Percentiles rank a stretch among this genome's conserved stretches.
Evolutionary conservation across 257 asterid species (phyloP).

Genomic region (Parsonsia alboflavescens): DNA sequence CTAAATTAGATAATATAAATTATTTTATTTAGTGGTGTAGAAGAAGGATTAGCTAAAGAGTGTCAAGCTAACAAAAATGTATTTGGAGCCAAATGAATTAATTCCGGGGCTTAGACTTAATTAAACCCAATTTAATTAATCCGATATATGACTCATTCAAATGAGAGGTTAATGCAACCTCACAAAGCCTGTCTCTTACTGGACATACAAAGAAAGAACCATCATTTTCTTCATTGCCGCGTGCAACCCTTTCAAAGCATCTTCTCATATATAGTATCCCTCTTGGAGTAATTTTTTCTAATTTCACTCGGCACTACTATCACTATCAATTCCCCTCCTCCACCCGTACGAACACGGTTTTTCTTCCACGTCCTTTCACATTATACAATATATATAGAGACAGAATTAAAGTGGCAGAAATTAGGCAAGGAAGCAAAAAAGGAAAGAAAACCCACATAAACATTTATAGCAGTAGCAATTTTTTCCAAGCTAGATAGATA

Average conservation of each 20-base stretch:
- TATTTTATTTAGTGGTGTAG: no score
- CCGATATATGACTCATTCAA: neutral
- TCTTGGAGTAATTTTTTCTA: conserved; percentile 29
- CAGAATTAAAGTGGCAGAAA: neutral
- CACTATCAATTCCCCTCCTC: neutral
- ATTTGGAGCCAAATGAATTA: no score
- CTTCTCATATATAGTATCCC: neutral
- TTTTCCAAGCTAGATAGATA: neutral
- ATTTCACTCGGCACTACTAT: conserved; percentile 42
- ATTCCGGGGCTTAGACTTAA: no score
- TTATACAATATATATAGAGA: neutral
- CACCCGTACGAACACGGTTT: conserved; percentile 8
- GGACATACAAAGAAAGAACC: neutral
- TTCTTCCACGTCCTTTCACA: neutral
- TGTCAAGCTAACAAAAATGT: no score
- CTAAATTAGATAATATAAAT: no score
- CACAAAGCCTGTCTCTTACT: neutral
- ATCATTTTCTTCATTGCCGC: conserved; percentile 12
- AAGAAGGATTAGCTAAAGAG: no score
- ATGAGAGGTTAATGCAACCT: neutral
- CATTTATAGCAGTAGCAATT: neutral
- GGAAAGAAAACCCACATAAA: neutral
- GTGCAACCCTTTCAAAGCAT: conserved; percentile 14
- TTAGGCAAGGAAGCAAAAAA: neutral
- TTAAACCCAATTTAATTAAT: no score